These are phyloP conservation scores for Schwanniomyces polymorphus DNA, from an alignment of 805 yeast species.

Conservation along the genomic window DNA sequence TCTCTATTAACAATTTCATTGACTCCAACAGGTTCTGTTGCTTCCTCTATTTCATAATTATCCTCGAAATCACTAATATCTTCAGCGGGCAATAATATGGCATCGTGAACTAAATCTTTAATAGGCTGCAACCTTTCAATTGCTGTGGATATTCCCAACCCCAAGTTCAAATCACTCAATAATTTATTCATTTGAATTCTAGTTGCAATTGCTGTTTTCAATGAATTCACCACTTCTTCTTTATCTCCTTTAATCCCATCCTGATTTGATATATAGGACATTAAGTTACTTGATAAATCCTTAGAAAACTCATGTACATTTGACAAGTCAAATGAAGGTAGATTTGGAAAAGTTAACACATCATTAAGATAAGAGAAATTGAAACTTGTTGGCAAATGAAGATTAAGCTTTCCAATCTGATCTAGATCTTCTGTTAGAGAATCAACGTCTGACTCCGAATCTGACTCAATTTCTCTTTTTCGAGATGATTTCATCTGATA, in stretches of 20 bases:
- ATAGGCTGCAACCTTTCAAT: constrained; percentile 51
- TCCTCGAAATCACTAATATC: constrained; percentile 32
- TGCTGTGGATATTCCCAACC: constrained; percentile 52
- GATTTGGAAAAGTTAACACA: constrained; percentile 15
- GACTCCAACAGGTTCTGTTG: constrained; percentile 57
- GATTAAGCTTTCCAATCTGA: constrained; percentile 48
- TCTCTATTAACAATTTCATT: constrained; percentile 46
- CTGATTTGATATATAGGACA: constrained; percentile 19
- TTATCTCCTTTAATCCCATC: constrained; percentile 14
- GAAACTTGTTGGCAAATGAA: constrained; percentile 26
- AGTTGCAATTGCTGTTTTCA: constrained; percentile 39
- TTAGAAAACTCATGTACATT: constrained; percentile 24
- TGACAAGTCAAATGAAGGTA: constrained; percentile 22
- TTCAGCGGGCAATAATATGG: constrained; percentile 51
- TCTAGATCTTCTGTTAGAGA: constrained; percentile 50
- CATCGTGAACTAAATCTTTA: constrained; percentile 45
- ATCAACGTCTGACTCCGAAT: constrained; percentile 29
- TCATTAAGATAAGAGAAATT: constrained; percentile 20
- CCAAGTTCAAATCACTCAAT: constrained; percentile 41
- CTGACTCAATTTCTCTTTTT: background rate
- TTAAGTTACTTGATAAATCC: constrained; percentile 30
- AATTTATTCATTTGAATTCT: constrained; percentile 44
- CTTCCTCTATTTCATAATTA: constrained; percentile 12
- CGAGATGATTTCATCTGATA: background rate
- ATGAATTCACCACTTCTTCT: constrained; percentile 23